Base-by-base conservation (phyloP, 139 green algal species). In the Dunaliella primolecta region DNA sequence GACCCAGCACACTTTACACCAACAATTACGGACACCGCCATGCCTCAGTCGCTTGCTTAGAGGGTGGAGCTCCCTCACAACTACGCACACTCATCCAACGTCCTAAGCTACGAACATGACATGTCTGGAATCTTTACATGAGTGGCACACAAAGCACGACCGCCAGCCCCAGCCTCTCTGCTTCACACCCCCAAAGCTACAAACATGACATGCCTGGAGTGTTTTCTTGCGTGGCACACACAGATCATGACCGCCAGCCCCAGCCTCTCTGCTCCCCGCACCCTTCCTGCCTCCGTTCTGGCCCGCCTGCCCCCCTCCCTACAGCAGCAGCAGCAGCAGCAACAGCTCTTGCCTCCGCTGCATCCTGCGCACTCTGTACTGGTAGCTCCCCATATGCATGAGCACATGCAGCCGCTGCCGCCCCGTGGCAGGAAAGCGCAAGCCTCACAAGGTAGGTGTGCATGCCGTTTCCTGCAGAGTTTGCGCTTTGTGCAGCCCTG, bases 241-340 rank as follows among this genome's bases (percentile, higher is more conserved):
- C 46, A 72, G 76, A 57, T 31, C 83, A 83, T 32, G 2, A 36
- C 32, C 24, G 20, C 30, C 25, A 81, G 3, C 21, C 75, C 31
- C 33, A 27, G 32, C 32, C 75, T 38, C 11, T 38, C 75, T 38
- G 75, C 71, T 11, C 71, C 71, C 71, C 71, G 25, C 71, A 32
- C 71, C 71, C 71, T 77, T 21, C 71, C 29, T 32, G 27, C 71
- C 71, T 31, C 71, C 71, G 71, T 32, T 32, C 71, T 32, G 21
- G 27, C 71, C 71, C 11, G 27, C 27, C 71, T 31, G 2, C 71
- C 71, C 20, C 31, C 75, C 75, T 33, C 75, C 37, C 37, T 37
- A 36, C 78, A 75, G 78, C 78, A 83, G 78, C 78, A 83, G 35
- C 37, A 83, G 37, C 37, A 81, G 36, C 77, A 81, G 36, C 77